These are phyloP conservation scores for Syncephalastrum sp. DNA, from an alignment of 371 early-diverging fungal species.

Conservation along the genomic window DNA sequence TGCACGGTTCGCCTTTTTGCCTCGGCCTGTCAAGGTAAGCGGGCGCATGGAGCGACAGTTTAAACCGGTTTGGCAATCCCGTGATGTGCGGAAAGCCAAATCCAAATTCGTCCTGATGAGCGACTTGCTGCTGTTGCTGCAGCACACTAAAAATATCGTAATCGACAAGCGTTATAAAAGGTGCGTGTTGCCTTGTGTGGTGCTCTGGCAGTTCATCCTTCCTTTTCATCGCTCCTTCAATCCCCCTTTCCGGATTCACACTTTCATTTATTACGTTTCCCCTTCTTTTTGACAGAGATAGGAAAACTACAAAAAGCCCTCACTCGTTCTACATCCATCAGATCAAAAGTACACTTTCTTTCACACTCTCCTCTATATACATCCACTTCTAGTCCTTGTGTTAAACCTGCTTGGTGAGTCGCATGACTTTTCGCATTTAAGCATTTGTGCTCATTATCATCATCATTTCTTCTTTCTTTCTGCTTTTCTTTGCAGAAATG, in stretches of 20 bases:
- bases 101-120: no score
- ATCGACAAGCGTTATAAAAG: slow-evolving; percentile 1
- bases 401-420: slow-evolving; percentile 14
- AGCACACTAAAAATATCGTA: background rate
- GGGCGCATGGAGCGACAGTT: background rate
- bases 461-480: background rate
- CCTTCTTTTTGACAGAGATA: slow-evolving; percentile 17
- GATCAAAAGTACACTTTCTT: slow-evolving; percentile 14
- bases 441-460: slow-evolving; percentile 1
- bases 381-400: slow-evolving; percentile 5
- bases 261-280: slow-evolving; percentile 19
- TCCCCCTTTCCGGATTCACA: slow-evolving; percentile 14
- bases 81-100: no score
- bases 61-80: slow-evolving; percentile 1
- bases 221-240: slow-evolving; percentile 11
- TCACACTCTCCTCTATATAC: background rate
- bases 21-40: slow-evolving; percentile 1
- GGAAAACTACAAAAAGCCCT: slow-evolving; percentile 13
- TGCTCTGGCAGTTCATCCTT: background rate
- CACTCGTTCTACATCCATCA: slow-evolving; percentile 4
- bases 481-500: slow-evolving; percentile 1
- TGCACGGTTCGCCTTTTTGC: background rate
- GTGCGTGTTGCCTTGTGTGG: slow-evolving; percentile 2
- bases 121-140: no score
- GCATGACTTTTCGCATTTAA: background rate